Base-by-base conservation (phyloP, 164 flowering plant genomes). In the Tetrastigma voinierianum region DNA sequence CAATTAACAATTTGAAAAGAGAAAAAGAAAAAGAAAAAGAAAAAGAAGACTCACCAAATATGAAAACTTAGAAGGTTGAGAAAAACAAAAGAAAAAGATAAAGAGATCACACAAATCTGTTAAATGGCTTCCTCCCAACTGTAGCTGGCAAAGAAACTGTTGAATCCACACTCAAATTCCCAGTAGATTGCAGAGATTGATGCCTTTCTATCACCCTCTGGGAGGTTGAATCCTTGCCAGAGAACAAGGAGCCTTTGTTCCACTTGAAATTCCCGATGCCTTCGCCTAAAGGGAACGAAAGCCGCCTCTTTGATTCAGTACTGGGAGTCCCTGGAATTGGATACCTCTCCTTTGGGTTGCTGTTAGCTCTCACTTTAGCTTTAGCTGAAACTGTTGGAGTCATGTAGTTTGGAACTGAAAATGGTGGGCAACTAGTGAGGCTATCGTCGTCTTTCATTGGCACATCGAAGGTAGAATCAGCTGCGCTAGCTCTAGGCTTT, bases 391-490 rank as follows among this genome's bases (percentile, higher is more conserved):
- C 83, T 5, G 99, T 96, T 2, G 96, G 96, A 46, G 67, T 64
- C 99, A 96, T 93, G 84, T 96, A 96, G 66, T 79, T 86, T 12
- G 98, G 98, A 18, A 77, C 88, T 10, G 95, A 88, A 68, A 91
- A 88, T 6, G 97, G 90, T 0, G 97, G 98, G 86, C 98, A 93
- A 77, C 98, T 96, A 8, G 78, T 88, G 60, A 96, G 83, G 86
- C 98, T 96, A 21, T 89, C 98, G 51, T 91, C 90, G 24, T 96
- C 99, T 66, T 78, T 91, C 24, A 81, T 2, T 47, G 88, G 69
- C 53, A 69, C 17, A 25, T 77, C 73, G 14, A 76, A 77, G 21
- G 86, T 70, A 24, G 84, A 84, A 8, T 70, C 80, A 21, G 71
- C 70, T 46, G 67, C 74, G 17, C 80, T 74, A 10, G 69, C 70